Evolutionary conservation across 164 flowering plant species (phyloP).

Genomic region (Platanus orientalis): DNA sequence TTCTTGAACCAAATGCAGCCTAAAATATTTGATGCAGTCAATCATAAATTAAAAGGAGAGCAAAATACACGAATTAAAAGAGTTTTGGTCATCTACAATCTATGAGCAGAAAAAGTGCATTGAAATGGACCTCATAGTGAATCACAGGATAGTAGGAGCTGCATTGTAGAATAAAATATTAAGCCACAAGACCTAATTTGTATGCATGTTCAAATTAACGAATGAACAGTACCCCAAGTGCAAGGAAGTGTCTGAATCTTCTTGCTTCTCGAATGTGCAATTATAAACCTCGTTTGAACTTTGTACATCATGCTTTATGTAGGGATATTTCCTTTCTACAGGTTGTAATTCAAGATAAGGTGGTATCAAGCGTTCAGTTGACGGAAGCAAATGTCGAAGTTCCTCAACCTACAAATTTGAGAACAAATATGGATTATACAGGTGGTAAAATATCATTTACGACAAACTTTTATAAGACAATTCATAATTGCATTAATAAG

Average conservation of each 20-base stretch:
- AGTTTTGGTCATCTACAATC: no score
- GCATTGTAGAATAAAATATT: no score
- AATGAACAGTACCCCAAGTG: constrained; percentile 55
- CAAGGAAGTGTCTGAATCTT: constrained; percentile 67
- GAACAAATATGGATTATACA: neutral
- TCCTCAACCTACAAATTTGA: constrained; percentile 50
- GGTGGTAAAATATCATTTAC: neutral
- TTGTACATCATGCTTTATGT: constrained; percentile 18
- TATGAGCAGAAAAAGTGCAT: no score
- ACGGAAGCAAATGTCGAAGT: constrained; percentile 41
- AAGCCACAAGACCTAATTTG: no score
- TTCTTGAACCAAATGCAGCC: no score
- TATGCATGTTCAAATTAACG: neutral
- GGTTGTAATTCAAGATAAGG: constrained; percentile 41
- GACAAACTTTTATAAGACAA: neutral
- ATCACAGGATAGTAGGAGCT: no score
- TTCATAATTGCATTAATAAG: neutral
- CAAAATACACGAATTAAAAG: no score
- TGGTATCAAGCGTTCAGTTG: constrained; percentile 23
- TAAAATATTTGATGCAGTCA: no score
- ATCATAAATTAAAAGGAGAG: no score
- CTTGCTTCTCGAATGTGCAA: constrained; percentile 31
- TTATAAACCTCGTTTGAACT: constrained; percentile 31
- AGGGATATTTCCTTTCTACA: constrained; percentile 24
- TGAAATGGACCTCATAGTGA: no score